phyloP scores from a whole-genome alignment of 2,329 filamentous ascomycete species.

The Polytolypa hystricis region DNA sequence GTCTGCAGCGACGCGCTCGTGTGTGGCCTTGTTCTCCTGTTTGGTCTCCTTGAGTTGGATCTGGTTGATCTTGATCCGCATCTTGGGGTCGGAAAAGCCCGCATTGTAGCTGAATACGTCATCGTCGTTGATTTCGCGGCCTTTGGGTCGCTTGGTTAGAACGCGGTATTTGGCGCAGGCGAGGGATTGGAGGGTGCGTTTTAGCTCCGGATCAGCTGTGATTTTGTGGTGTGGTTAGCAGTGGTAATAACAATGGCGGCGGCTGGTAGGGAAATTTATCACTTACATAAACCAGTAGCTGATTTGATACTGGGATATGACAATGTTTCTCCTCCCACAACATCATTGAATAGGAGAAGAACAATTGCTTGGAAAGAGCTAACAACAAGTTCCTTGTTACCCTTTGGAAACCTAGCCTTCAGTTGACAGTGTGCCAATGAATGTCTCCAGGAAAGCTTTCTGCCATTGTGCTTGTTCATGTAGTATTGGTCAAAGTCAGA shows the following conservation, averaged over 20 bases:
- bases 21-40: conserved; percentile 87
- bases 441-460: conserved; percentile 85
- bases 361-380: conserved; percentile 89
- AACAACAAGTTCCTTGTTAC: conserved; percentile 77
- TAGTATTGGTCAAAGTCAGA: conserved; percentile 78
- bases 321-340: conserved; percentile 51
- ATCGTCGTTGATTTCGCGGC: conserved; percentile 62
- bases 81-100: conserved; percentile 66
- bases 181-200: conserved; percentile 85
- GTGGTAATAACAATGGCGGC: background rate
- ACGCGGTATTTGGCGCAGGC: conserved; percentile 84
- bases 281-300: conserved; percentile 59
- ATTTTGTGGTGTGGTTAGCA: background rate
- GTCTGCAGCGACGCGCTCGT: conserved; percentile 79
- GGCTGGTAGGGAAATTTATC: conserved; percentile 1
- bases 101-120: conserved; percentile 81
- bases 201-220: conserved; percentile 60
- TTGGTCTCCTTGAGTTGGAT: conserved; percentile 94
- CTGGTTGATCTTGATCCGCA: conserved; percentile 95
- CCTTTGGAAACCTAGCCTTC: conserved; percentile 67
- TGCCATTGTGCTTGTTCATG: conserved; percentile 76
- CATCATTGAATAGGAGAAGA: conserved; percentile 75
- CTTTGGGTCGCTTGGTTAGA: conserved; percentile 72
- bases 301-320: conserved; percentile 65
- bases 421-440: conserved; percentile 83